Evolutionary conservation across 306 rosid genomes (phyloP).

Genomic region (Casuarina cunninghamiana): DNA sequence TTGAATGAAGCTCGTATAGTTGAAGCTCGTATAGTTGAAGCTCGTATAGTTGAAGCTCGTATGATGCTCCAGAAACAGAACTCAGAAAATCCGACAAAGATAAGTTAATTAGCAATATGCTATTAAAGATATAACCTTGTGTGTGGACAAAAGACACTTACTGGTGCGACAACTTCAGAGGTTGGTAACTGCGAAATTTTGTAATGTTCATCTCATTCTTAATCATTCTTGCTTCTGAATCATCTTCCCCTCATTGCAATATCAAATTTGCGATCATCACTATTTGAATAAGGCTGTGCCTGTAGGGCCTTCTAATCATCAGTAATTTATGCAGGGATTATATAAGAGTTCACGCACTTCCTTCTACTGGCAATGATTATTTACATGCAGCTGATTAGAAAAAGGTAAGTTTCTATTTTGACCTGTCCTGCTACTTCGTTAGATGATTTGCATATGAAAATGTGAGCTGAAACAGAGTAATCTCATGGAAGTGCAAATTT

Average conservation of each 20-base stretch:
- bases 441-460: background rate
- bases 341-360: background rate
- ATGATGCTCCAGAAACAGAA: constrained; percentile 16
- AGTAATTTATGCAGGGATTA: constrained; percentile 2
- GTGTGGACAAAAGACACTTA: background rate
- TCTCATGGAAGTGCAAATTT: background rate
- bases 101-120: background rate
- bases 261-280: background rate
- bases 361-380: background rate
- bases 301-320: background rate
- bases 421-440: background rate
- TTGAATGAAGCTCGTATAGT: constrained; percentile 18
- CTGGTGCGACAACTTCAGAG: background rate
- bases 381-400: constrained; percentile 5
- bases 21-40: constrained; percentile 12
- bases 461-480: background rate
- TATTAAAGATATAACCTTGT: background rate
- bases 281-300: background rate
- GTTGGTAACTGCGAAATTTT: background rate
- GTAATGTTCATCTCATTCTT: background rate
- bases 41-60: constrained; percentile 9
- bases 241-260: background rate
- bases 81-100: background rate
- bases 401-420: background rate
- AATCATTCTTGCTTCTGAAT: background rate